Evolutionary conservation across 2,329 filamentous ascomycete species (phyloP).

Genomic region (Colletotrichum musicola): DNA sequence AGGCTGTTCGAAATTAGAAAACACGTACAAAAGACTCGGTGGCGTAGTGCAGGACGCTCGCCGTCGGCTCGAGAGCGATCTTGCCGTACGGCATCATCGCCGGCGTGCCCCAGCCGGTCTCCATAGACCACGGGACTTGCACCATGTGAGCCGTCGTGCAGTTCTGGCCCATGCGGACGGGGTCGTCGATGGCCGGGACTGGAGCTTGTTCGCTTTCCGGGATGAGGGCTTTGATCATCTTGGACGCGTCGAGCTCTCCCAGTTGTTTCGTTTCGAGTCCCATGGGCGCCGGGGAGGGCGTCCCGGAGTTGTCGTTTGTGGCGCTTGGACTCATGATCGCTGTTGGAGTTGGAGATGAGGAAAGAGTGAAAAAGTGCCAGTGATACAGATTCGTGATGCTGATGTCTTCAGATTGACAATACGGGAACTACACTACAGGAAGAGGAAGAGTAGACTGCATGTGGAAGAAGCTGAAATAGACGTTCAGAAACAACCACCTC

Average conservation of each 20-base stretch:
- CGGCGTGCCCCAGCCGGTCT: slow-evolving; percentile 74
- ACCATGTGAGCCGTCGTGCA: slow-evolving; percentile 73
- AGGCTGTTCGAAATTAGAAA: too few relatives aligned
- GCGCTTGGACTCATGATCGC: slow-evolving; percentile 3
- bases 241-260: slow-evolving; percentile 72
- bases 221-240: slow-evolving; percentile 71
- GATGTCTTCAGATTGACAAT: too few relatives aligned
- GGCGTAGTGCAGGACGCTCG: slow-evolving; percentile 79
- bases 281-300: neutral
- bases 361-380: too few relatives aligned
- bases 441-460: too few relatives aligned
- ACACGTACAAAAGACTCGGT: slow-evolving; percentile 73
- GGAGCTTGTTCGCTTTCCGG: neutral
- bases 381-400: too few relatives aligned
- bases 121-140: slow-evolving; percentile 71
- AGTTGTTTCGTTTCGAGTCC: slow-evolving; percentile 51
- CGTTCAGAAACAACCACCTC: too few relatives aligned
- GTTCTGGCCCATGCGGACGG: slow-evolving; percentile 12
- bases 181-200: slow-evolving; percentile 9
- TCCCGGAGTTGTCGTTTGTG: neutral
- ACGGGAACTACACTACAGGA: too few relatives aligned
- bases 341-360: too few relatives aligned
- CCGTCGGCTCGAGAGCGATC: slow-evolving; percentile 75
- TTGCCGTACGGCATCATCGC: slow-evolving; percentile 76
- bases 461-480: too few relatives aligned